Conservation (phyloP, 805 yeast genomes). For the Wickerhamomyces canadensis region DNA sequence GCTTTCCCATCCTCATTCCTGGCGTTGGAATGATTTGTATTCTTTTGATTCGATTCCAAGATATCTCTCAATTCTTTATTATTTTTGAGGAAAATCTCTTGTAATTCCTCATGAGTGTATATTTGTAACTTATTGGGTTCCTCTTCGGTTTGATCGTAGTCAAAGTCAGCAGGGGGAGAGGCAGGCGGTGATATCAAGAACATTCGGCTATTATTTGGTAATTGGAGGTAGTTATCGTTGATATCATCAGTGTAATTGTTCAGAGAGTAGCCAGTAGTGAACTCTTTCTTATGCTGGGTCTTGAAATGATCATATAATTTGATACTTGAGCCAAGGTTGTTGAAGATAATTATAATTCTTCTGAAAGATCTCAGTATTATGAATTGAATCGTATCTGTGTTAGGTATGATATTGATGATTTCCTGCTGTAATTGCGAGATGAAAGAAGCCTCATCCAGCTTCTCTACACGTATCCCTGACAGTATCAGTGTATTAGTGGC, state of each 20-base stretch:
- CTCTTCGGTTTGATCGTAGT: constrained; percentile 32
- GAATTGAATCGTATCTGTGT: constrained; percentile 22
- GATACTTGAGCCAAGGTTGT: constrained; percentile 7
- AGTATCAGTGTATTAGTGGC: constrained; percentile 24
- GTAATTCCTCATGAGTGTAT: constrained; percentile 22
- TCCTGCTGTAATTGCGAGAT: constrained; percentile 22
- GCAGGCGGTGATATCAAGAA: constrained; percentile 37
- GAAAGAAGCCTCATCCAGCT: constrained; percentile 13
- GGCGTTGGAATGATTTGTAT: constrained; percentile 6
- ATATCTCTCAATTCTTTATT: constrained; percentile 15
- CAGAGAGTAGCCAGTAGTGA: constrained; percentile 16
- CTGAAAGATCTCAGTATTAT: constrained; percentile 22
- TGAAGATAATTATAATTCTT: constrained; percentile 23
- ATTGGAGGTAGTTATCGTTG: constrained; percentile 21
- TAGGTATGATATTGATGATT: constrained; percentile 15
- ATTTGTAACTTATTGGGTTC: constrained; percentile 28
- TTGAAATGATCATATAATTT: constrained; percentile 5
- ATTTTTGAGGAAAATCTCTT: constrained; percentile 16
- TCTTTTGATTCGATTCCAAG: constrained; percentile 8
- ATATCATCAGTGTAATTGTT: constrained; percentile 9
- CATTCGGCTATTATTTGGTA: constrained; percentile 29
- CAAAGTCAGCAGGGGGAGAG: constrained; percentile 37
- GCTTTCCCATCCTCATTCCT: too few species aligned
- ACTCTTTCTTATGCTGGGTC: constrained; percentile 1
- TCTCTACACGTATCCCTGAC: constrained; percentile 13